These are phyloP conservation scores for Exidia glandulosa DNA, from an alignment of 768 basidiomycete genomes.

Conservation along the genomic window DNA sequence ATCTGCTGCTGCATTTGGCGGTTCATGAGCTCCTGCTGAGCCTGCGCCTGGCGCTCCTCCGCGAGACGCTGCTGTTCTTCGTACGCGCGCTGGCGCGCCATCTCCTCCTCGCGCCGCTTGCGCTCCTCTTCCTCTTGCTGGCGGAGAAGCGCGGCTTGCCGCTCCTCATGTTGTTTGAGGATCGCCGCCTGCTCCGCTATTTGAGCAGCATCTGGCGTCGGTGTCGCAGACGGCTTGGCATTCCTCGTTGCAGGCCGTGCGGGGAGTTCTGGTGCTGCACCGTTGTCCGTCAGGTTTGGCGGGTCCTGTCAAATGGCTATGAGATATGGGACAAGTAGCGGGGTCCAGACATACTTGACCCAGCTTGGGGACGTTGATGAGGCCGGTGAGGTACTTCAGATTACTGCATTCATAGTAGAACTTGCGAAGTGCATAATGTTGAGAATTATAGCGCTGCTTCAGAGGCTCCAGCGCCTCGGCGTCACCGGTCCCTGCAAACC, in stretches of 20 bases:
- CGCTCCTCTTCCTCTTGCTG: conserved; percentile 78
- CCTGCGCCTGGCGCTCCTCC: conserved; percentile 74
- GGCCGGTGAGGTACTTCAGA: conserved; percentile 91
- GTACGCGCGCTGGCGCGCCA: conserved; percentile 76
- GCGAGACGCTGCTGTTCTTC: conserved; percentile 82
- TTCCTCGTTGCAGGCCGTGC: conserved; percentile 58
- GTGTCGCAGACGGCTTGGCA: conserved; percentile 46
- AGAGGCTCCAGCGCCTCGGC: conserved; percentile 83
- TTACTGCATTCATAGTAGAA: conserved; percentile 99
- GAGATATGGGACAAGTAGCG: conserved; percentile 1
- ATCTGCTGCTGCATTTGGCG: conserved; percentile 63
- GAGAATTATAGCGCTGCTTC: conserved; percentile 74
- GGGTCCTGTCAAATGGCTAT: conserved; percentile 57
- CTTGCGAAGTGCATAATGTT: conserved; percentile 88
- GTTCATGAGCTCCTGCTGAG: conserved; percentile 68
- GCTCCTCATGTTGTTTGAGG: conserved; percentile 92
- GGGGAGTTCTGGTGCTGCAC: conserved; percentile 69
- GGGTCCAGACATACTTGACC: conserved; percentile 51
- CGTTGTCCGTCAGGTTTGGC: conserved; percentile 82
- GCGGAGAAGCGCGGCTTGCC: conserved; percentile 78
- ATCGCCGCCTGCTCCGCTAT: conserved; percentile 87
- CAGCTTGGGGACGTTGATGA: conserved; percentile 97
- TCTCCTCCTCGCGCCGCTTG: conserved; percentile 63
- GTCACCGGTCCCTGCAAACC: conserved; percentile 76
- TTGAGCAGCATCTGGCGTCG: conserved; percentile 56